phyloP scores from a whole-genome alignment of 768 basidiomycete genomes.

The Pisolithus sp. region DNA sequence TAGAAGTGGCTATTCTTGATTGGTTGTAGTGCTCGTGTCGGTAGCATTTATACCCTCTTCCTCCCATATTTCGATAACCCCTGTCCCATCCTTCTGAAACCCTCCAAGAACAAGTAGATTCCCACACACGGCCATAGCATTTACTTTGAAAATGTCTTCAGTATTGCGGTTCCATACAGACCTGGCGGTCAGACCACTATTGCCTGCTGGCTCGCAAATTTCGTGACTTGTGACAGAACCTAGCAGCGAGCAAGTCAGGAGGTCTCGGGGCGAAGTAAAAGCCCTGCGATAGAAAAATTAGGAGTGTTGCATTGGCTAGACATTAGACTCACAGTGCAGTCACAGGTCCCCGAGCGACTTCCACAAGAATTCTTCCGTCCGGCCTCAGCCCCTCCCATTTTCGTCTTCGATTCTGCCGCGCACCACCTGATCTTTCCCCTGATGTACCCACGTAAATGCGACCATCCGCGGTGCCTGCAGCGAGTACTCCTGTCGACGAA shows the following conservation, averaged over 20 bases:
- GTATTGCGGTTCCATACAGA: conserved; percentile 43
- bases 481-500: conserved; percentile 52
- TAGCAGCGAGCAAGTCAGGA: conserved; percentile 56
- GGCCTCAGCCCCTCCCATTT: conserved; percentile 68
- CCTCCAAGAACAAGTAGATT: conserved; percentile 56
- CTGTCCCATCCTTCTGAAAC: conserved; percentile 48
- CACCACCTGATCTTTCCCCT: conserved; percentile 44
- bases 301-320: background rate
- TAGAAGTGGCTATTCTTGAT: background rate
- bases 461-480: conserved; percentile 73
- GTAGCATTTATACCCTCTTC: conserved; percentile 1
- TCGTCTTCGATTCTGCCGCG: conserved; percentile 48
- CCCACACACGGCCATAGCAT: conserved; percentile 47
- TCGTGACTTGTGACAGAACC: conserved; percentile 50
- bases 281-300: conserved; percentile 29
- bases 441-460: conserved; percentile 63
- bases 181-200: conserved; percentile 35
- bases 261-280: conserved; percentile 39
- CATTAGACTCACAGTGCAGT: conserved; percentile 51
- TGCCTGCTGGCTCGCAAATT: conserved; percentile 34
- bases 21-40: background rate
- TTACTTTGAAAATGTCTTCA: conserved; percentile 52
- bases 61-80: conserved; percentile 59
- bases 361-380: conserved; percentile 38
- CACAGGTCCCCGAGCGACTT: conserved; percentile 68